These are phyloP conservation scores for Orbilia javanica DNA, from an alignment of 2,329 filamentous ascomycete species.

Conservation along the genomic window DNA sequence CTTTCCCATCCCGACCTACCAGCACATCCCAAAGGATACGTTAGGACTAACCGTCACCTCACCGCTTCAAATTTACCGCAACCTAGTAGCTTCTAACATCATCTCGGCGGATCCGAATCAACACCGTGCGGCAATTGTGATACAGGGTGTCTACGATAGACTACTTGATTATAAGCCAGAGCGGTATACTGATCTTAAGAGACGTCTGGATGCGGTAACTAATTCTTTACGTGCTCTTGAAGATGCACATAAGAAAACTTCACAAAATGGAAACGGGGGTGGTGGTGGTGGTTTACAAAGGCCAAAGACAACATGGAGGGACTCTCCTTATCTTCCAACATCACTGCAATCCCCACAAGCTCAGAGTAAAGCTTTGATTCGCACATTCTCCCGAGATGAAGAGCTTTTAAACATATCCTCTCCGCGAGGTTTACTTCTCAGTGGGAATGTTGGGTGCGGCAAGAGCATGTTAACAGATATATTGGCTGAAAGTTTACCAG, in stretches of 20 bases:
- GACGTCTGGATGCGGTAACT: slow-evolving; percentile 49
- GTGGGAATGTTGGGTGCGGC: slow-evolving; percentile 84
- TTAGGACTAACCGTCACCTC: slow-evolving; percentile 73
- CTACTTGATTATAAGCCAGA: slow-evolving; percentile 84
- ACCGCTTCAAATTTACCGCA: slow-evolving; percentile 80
- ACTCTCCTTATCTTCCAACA: slow-evolving; percentile 73
- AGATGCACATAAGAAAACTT: slow-evolving; percentile 1
- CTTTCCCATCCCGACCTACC: slow-evolving; percentile 42
- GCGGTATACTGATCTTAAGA: slow-evolving; percentile 74
- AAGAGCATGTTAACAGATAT: slow-evolving; percentile 89
- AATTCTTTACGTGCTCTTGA: slow-evolving; percentile 40
- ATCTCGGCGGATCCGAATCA: slow-evolving; percentile 79
- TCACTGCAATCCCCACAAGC: slow-evolving; percentile 72
- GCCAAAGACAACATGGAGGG: slow-evolving; percentile 69
- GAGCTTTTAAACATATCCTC: slow-evolving; percentile 72
- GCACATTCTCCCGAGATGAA: slow-evolving; percentile 75
- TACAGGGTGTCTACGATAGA: slow-evolving; percentile 80
- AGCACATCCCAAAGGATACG: slow-evolving; percentile 21
- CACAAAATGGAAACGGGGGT: slow-evolving; percentile 3
- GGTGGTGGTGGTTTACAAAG: slow-evolving; percentile 67
- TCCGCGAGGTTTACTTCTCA: slow-evolving; percentile 80
- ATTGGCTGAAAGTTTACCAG: slow-evolving; percentile 82
- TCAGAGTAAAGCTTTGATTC: slow-evolving; percentile 74
- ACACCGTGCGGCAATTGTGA: slow-evolving; percentile 79
- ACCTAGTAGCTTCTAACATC: slow-evolving; percentile 75